Evolutionary conservation across 768 basidiomycete genomes (phyloP).

Genomic region (Auricularia heimuer): DNA sequence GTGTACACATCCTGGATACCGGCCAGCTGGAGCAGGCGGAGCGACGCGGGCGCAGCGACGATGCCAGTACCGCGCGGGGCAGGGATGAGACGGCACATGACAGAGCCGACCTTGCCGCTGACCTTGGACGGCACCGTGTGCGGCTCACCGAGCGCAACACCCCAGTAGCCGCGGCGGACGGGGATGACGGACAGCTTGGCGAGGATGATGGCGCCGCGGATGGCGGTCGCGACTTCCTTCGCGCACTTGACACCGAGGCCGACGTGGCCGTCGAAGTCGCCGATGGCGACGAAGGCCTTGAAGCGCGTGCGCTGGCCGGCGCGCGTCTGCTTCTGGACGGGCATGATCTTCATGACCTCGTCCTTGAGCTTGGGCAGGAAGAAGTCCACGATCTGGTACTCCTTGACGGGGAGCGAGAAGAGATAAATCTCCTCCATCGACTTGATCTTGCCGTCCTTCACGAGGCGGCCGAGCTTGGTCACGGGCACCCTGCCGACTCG

Average conservation of each 20-base stretch:
- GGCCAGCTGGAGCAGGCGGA: slow-evolving; percentile 93
- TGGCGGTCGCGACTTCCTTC: slow-evolving; percentile 99
- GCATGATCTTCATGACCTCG: slow-evolving; percentile 99
- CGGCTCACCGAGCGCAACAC: slow-evolving; percentile 95
- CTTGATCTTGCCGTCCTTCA: slow-evolving; percentile 99
- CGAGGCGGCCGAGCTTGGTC: slow-evolving; percentile 97
- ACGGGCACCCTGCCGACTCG: slow-evolving; percentile 71
- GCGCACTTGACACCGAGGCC: slow-evolving; percentile 99
- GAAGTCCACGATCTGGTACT: slow-evolving; percentile 98
- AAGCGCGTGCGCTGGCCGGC: slow-evolving; percentile 99
- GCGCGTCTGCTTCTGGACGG: slow-evolving; percentile 99
- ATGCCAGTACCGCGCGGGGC: slow-evolving; percentile 98
- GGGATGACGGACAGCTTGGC: slow-evolving; percentile 98
- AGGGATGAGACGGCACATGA: slow-evolving; percentile 98
- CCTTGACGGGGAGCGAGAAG: slow-evolving; percentile 99
- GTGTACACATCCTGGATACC: slow-evolving; percentile 98
- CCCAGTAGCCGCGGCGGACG: slow-evolving; percentile 99
- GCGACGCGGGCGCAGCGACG: slow-evolving; percentile 96
- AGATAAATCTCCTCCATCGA: slow-evolving; percentile 99
- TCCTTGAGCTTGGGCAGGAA: slow-evolving; percentile 99
- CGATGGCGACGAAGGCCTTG: slow-evolving; percentile 99
- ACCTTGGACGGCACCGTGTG: slow-evolving; percentile 99
- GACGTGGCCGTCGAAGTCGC: slow-evolving; percentile 97
- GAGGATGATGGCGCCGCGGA: slow-evolving; percentile 97
- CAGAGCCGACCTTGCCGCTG: slow-evolving; percentile 95